phyloP scores from a whole-genome alignment of 768 basidiomycete species.

The Xanthoconium purpureum region DNA sequence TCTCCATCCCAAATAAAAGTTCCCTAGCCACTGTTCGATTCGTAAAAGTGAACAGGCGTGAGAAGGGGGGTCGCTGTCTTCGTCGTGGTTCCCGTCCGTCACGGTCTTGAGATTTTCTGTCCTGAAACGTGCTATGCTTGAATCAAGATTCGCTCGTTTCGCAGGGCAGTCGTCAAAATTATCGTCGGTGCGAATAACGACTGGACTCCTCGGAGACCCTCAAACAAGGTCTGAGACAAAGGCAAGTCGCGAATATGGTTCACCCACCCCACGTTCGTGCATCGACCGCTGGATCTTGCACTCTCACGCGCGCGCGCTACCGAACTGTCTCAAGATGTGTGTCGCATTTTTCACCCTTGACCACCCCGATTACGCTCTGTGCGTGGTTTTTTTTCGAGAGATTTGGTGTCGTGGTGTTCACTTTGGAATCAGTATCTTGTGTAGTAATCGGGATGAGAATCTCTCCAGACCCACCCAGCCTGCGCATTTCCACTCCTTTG shows the following conservation, averaged over 20 bases:
- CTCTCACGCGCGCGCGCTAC: neutral
- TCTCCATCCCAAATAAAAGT: constrained; percentile 4
- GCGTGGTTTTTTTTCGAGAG: constrained; percentile 14
- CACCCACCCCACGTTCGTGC: neutral
- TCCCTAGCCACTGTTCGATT: neutral
- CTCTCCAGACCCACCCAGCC: constrained; percentile 61
- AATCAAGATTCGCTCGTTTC: neutral
- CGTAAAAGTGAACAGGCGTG: neutral
- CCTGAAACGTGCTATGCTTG: neutral
- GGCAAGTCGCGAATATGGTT: neutral
- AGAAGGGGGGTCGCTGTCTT: neutral
- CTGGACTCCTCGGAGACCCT: constrained; percentile 1
- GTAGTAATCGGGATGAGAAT: constrained; percentile 75
- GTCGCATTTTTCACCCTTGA: constrained; percentile 75
- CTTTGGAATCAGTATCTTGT: constrained; percentile 52
- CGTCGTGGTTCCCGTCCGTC: neutral
- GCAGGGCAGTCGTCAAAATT: neutral
- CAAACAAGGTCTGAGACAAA: constrained; percentile 4
- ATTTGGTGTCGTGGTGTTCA: neutral
- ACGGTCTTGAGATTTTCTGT: neutral
- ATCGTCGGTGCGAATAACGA: neutral
- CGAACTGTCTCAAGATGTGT: constrained; percentile 52
- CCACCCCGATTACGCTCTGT: constrained; percentile 78
- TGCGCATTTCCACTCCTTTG: constrained; percentile 70
- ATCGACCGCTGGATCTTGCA: neutral